These are phyloP conservation scores for Achaetomiella virescens DNA, from an alignment of 495 filamentous ascomycete species.

Conservation along the genomic window DNA sequence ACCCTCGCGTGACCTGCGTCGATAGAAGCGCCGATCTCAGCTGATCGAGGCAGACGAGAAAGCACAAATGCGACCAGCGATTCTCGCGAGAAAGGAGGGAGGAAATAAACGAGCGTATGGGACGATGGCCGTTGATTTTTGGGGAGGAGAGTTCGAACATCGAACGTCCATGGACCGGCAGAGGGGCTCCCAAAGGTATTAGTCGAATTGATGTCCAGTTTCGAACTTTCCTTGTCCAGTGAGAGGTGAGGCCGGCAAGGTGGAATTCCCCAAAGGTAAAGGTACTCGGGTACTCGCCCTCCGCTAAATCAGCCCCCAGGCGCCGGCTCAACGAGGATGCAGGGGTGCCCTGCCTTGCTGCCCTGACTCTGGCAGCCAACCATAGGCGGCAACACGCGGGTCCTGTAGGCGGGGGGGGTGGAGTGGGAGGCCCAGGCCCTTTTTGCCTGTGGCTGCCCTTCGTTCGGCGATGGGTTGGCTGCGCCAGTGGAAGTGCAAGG, in stretches of 20 bases:
- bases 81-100: neutral
- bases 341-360: neutral
- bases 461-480: neutral
- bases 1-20: neutral
- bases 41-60: constrained; percentile 4
- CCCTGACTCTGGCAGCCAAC: constrained; percentile 2
- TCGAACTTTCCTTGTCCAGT: neutral
- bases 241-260: constrained; percentile 5
- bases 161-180: constrained; percentile 1
- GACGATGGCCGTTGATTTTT: constrained; percentile 8
- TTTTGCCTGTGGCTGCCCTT: constrained; percentile 2
- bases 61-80: neutral
- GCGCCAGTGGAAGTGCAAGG: neutral
- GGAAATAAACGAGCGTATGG: constrained; percentile 19
- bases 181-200: constrained; percentile 9
- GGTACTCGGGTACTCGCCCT: neutral
- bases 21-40: constrained; percentile 12
- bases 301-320: constrained; percentile 3
- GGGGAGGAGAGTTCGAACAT: neutral
- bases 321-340: neutral
- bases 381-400: neutral
- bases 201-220: constrained; percentile 3
- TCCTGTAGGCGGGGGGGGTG: neutral
- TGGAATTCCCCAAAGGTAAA: neutral
- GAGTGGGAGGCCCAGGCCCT: neutral